These are phyloP conservation scores for Xylariaceae sp. DNA, from an alignment of 2,329 filamentous ascomycete genomes.

Conservation along the genomic window DNA sequence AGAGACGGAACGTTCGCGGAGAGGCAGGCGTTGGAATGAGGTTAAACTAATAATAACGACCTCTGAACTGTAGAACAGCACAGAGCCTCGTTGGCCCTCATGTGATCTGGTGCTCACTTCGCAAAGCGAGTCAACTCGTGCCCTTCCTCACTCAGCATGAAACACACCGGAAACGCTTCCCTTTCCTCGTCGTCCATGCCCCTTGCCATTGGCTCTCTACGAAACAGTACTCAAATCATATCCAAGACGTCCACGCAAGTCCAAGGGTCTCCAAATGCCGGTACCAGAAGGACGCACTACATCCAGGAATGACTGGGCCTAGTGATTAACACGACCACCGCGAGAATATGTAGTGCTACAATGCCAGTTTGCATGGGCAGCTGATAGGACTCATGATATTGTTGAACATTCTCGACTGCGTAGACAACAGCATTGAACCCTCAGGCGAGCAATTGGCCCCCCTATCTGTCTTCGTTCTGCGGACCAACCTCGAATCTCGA, in stretches of 20 bases:
- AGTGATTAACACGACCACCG: conserved; percentile 16
- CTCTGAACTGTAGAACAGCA: conserved; percentile 24
- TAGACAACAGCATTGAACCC: neutral
- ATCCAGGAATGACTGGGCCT: conserved; percentile 14
- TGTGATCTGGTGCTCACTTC: conserved; percentile 15
- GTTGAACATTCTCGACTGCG: conserved; percentile 8
- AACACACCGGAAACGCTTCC: conserved; percentile 4
- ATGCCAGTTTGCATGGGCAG: conserved; percentile 16
- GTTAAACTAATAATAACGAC: conserved; percentile 9
- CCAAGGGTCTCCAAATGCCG: conserved; percentile 13
- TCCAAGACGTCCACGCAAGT: conserved; percentile 15
- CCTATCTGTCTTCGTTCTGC: neutral
- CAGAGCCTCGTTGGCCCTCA: conserved; percentile 20
- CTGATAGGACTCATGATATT: conserved; percentile 10
- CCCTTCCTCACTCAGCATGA: conserved; percentile 9
- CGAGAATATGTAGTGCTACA: conserved; percentile 19
- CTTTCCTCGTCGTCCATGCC: neutral
- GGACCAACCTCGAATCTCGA: neutral
- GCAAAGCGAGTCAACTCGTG: conserved; percentile 17
- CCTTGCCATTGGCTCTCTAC: conserved; percentile 9
- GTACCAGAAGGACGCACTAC: conserved; percentile 17
- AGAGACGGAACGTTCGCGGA: conserved; percentile 5
- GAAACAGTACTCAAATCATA: conserved; percentile 6
- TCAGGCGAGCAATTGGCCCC: conserved; percentile 1
- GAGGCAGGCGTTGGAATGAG: conserved; percentile 10